phyloP scores from a whole-genome alignment of 2,329 filamentous ascomycete species.

The Dactylellina haptotyla region DNA sequence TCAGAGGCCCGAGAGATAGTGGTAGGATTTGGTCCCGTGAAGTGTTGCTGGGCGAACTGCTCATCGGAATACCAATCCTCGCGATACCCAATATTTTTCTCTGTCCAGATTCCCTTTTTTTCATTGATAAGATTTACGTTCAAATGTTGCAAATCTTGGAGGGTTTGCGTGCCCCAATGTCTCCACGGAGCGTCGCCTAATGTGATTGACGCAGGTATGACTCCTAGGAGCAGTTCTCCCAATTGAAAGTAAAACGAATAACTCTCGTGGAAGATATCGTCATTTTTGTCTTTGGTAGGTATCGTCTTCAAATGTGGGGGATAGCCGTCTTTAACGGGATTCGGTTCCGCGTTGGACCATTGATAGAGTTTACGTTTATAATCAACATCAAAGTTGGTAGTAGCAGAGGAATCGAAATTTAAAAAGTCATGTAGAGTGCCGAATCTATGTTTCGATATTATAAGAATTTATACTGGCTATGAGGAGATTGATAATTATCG shows the following conservation, averaged over 20 bases:
- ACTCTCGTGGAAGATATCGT: slow-evolving; percentile 58
- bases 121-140: slow-evolving; percentile 45
- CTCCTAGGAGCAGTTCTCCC: slow-evolving; percentile 54
- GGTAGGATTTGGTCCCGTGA: slow-evolving; percentile 60
- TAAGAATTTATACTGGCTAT: background rate
- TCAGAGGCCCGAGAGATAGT: slow-evolving; percentile 54
- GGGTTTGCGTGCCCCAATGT: slow-evolving; percentile 3
- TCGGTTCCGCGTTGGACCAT: slow-evolving; percentile 3
- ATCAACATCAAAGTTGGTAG: slow-evolving; percentile 3
- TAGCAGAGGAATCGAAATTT: slow-evolving; percentile 12
- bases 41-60: slow-evolving; percentile 63
- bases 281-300: slow-evolving; percentile 55
- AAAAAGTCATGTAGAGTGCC: slow-evolving; percentile 27
- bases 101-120: slow-evolving; percentile 58
- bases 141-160: slow-evolving; percentile 28
- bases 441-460: slow-evolving; percentile 4
- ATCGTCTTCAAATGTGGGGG: slow-evolving; percentile 59
- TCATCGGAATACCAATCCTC: slow-evolving; percentile 59
- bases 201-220: slow-evolving; percentile 47
- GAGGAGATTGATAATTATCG: background rate
- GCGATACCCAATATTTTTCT: slow-evolving; percentile 57
- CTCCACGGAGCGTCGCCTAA: slow-evolving; percentile 22
- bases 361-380: slow-evolving; percentile 13
- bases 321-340: slow-evolving; percentile 54
- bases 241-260: slow-evolving; percentile 58